These are phyloP conservation scores for Gossypium armourianum DNA, from an alignment of 441 rosid species.

Conservation along the genomic window DNA sequence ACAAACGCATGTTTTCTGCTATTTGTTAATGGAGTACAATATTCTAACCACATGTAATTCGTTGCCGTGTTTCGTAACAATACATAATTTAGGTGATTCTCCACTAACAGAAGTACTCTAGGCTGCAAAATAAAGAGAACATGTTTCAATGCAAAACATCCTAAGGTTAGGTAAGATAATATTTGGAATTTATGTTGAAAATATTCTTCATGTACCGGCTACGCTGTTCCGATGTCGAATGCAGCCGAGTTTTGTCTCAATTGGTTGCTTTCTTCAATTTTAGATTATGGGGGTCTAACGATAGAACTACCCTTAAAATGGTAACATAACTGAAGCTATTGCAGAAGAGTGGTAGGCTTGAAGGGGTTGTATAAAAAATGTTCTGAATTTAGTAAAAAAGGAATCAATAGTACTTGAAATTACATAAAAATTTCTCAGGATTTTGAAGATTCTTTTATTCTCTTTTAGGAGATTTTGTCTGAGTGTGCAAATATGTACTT, in stretches of 20 bases:
- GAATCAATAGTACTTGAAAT: neutral
- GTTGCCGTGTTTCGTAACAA: neutral
- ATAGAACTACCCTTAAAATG: neutral
- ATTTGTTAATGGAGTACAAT: constrained; percentile 17
- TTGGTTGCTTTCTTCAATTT: neutral
- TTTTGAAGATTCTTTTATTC: neutral
- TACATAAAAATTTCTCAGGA: neutral
- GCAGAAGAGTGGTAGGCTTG: neutral
- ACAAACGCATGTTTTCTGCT: constrained; percentile 23
- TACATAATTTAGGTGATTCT: constrained; percentile 29
- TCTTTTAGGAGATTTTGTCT: neutral
- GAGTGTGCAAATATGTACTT: neutral
- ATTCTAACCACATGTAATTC: constrained; percentile 15
- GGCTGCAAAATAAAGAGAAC: constrained; percentile 19
- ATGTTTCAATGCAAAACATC: constrained; percentile 7
- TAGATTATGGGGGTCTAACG: neutral
- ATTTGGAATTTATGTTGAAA: constrained; percentile 7
- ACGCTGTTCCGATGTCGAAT: neutral
- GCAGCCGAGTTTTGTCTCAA: neutral
- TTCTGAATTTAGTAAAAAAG: neutral
- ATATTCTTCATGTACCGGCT: neutral
- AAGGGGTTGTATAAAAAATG: neutral
- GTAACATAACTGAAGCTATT: neutral
- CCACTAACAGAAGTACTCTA: constrained; percentile 26
- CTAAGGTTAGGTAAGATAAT: neutral